Base-by-base conservation (phyloP, 352 stramenopile genomes). In the Phytophthora uliginosa region DNA sequence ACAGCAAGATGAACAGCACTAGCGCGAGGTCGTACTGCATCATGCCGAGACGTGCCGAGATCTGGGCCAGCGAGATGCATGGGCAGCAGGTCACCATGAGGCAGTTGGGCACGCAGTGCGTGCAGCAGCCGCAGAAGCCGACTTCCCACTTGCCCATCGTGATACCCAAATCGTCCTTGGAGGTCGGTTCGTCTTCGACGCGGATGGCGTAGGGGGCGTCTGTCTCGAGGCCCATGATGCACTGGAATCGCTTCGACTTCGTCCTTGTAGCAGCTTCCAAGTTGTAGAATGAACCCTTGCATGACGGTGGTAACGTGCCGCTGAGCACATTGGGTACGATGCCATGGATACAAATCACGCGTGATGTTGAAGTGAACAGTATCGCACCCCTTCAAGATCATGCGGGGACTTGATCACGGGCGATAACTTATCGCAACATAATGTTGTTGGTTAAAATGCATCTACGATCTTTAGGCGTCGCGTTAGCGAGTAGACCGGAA, bases 31-130 rank as follows among this genome's bases (percentile, higher is more conserved):
- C 54, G 69, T 71, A 86, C 28, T 70, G 52, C 45, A 70, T 66
- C 33, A 83, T 73, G 22, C 75, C 79, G 10, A 90, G 67, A 24
- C 83, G 76, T 1, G 71, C 17, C 6, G 68, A 60, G 36, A 83
- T 77, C 56, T 90, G 80, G 2, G 80, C 73, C 18, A 85, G 36
- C 17, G 78, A 76, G 15, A 90, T 40, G 59, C 82, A 90, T 5
- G 83, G 80, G 53, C 80, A 88, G 50, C 56, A 82, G 20, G 58
- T 74, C 18, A 64, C 62, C 76, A 86, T 82, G 62, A 79, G 47
- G 42, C 67, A 73, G 66, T 90, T 90, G 59, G 83, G 81, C 28
- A 86, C 67, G 31, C 69, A 55, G 47, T 80, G 58, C 15, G 66
- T 67, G 60, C 73, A 80, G 70, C 81, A 91, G 56, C 61, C 74